phyloP scores from a whole-genome alignment of 1,284 basidiomycete species.

The Puccinia horiana region DNA sequence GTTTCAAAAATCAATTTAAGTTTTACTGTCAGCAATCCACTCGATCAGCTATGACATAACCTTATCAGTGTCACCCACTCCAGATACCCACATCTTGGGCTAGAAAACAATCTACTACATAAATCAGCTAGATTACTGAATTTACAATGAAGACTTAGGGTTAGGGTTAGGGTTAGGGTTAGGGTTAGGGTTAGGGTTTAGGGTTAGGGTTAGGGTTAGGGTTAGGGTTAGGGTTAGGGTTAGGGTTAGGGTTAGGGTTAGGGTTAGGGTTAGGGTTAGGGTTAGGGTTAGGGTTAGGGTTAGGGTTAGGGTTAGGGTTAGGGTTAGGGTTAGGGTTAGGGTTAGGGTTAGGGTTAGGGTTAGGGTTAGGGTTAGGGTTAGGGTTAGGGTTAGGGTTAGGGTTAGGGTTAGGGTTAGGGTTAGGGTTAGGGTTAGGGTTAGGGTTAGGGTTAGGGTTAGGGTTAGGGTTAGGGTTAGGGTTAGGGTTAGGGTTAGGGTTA shows the following conservation, averaged over 20 bases:
- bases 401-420: not conserved
- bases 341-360: not conserved
- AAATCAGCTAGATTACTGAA: no score
- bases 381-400: conserved; percentile 1
- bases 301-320: no score
- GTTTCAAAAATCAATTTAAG: not conserved
- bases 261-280: conserved; percentile 27
- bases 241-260: conserved; percentile 29
- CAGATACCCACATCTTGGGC: no score
- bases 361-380: not conserved
- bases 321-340: not conserved
- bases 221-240: conserved; percentile 33
- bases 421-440: not conserved
- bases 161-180: conserved; percentile 33
- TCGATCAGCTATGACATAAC: no score
- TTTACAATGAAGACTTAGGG: no score
- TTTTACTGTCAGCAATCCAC: not conserved
- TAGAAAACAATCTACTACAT: no score
- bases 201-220: conserved; percentile 32
- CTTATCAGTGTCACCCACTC: no score
- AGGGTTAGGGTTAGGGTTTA: conserved; percentile 32
- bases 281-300: conserved; percentile 25
- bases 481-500: not conserved
- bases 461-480: not conserved
- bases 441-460: not conserved